These are phyloP conservation scores for Phyllosticta citriasiana DNA, from an alignment of 2,329 filamentous ascomycete species.

Conservation along the genomic window DNA sequence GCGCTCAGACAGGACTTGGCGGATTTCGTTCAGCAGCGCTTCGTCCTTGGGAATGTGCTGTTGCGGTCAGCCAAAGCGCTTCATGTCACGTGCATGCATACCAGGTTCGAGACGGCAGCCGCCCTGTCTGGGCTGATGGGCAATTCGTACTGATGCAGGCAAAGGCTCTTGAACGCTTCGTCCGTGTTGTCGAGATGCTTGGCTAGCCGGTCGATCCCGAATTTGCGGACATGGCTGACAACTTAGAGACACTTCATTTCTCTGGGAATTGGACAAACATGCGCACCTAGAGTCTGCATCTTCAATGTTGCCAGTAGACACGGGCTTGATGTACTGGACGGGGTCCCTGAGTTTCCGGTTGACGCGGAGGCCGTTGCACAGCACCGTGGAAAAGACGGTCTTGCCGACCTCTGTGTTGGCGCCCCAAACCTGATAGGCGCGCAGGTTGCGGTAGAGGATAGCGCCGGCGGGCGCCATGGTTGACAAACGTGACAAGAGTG, in stretches of 20 bases:
- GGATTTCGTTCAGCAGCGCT: conserved; percentile 29
- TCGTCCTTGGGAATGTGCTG: conserved; percentile 16
- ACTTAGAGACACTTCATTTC: neutral
- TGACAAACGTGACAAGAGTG: conserved; percentile 15
- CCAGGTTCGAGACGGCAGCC: conserved; percentile 29
- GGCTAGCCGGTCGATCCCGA: neutral
- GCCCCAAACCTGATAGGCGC: conserved; percentile 66
- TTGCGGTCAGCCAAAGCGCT: neutral
- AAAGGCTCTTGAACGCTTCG: conserved; percentile 37
- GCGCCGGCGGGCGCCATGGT: conserved; percentile 41
- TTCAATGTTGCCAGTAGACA: conserved; percentile 61
- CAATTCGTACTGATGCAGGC: conserved; percentile 61
- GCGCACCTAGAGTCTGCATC: conserved; percentile 57
- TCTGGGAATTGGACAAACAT: neutral
- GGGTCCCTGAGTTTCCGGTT: conserved; percentile 34
- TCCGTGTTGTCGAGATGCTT: neutral
- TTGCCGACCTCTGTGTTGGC: conserved; percentile 81
- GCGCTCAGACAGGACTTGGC: conserved; percentile 33
- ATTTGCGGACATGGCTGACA: neutral
- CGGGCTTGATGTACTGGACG: conserved; percentile 65
- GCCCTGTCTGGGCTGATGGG: conserved; percentile 72
- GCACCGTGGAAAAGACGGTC: conserved; percentile 65
- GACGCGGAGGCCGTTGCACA: conserved; percentile 51
- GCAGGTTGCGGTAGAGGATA: conserved; percentile 58
- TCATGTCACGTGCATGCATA: neutral